phyloP scores from a whole-genome alignment of 371 early-diverging fungal genomes.

The Saksenaea oblongispora region DNA sequence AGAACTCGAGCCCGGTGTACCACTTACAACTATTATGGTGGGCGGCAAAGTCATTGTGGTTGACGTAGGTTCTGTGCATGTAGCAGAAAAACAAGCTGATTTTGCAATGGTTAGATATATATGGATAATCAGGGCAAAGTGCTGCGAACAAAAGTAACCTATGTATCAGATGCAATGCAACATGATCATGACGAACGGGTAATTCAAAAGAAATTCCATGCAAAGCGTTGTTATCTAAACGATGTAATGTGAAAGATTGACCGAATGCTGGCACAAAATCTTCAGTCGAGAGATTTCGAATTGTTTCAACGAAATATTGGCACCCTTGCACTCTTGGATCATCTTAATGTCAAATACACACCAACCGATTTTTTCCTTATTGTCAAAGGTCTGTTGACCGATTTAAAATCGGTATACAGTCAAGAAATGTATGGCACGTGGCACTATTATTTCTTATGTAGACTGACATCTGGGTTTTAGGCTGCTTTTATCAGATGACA shows the following conservation, averaged over 20 bases:
- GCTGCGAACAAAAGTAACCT: slow-evolving; percentile 52
- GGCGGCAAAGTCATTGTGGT: slow-evolving; percentile 64
- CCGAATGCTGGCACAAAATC: slow-evolving; percentile 46
- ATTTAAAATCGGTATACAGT: slow-evolving; percentile 91
- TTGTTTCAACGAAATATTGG: slow-evolving; percentile 52
- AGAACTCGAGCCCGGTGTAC: slow-evolving; percentile 34
- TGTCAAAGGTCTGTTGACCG: slow-evolving; percentile 69
- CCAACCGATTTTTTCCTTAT: slow-evolving; percentile 56
- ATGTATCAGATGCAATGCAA: slow-evolving; percentile 52
- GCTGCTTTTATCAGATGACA: slow-evolving; percentile 26
- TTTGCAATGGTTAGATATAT: slow-evolving; percentile 44
- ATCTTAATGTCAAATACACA: slow-evolving; percentile 52
- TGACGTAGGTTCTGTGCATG: slow-evolving; percentile 42
- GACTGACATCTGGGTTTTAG: slow-evolving; percentile 6
- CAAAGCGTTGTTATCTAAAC: neutral
- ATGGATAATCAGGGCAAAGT: slow-evolving; percentile 54
- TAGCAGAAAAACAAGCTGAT: neutral
- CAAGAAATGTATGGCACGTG: slow-evolving; percentile 35
- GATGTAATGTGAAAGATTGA: slow-evolving; percentile 37
- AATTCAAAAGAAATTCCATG: neutral
- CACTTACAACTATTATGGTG: slow-evolving; percentile 55
- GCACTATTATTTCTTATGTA: neutral
- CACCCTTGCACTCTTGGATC: slow-evolving; percentile 55
- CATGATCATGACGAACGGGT: slow-evolving; percentile 56
- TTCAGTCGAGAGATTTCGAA: slow-evolving; percentile 45